A percentile compares a stretch with the other conserved stretches of the same genome.
These are phyloP conservation scores for Penicillium sp. DNA, from an alignment of 2,329 filamentous ascomycete species.

Conservation along the genomic window DNA sequence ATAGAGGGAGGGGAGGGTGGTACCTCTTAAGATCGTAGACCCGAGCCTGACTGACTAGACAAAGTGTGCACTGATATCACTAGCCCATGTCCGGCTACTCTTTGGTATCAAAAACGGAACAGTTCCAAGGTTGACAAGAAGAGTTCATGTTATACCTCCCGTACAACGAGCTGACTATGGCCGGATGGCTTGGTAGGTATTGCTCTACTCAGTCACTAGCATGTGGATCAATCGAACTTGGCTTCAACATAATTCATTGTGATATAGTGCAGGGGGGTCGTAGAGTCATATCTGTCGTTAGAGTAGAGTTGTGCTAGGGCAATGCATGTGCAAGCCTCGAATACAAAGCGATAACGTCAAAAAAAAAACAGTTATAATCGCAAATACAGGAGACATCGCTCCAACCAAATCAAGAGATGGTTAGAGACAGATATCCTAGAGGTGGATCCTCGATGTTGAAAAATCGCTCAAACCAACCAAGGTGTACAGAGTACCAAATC, in stretches of 20 bases:
- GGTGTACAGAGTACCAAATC: neutral
- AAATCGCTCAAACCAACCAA: neutral
- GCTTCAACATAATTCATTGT: neutral
- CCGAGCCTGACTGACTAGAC: no score
- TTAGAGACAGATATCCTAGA: neutral
- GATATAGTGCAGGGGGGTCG: conserved; percentile 2
- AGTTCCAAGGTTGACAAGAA: no score
- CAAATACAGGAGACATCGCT: conserved; percentile 1
- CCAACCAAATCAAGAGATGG: neutral
- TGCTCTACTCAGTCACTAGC: neutral
- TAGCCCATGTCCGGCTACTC: no score
- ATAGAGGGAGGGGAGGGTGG: neutral
- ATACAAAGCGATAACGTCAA: conserved; percentile 1
- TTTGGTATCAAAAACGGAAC: no score
- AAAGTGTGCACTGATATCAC: no score
- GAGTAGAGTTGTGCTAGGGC: neutral
- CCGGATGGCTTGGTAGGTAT: no score
- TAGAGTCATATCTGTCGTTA: conserved; percentile 15
- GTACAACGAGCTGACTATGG: no score
- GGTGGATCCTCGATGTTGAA: neutral
- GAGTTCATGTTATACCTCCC: no score
- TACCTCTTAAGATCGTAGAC: neutral
- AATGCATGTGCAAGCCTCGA: neutral
- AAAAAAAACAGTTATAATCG: neutral
- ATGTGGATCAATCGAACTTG: neutral